Evolutionary conservation across 441 rosid genomes (phyloP).

Genomic region (Melianthus villosus): DNA sequence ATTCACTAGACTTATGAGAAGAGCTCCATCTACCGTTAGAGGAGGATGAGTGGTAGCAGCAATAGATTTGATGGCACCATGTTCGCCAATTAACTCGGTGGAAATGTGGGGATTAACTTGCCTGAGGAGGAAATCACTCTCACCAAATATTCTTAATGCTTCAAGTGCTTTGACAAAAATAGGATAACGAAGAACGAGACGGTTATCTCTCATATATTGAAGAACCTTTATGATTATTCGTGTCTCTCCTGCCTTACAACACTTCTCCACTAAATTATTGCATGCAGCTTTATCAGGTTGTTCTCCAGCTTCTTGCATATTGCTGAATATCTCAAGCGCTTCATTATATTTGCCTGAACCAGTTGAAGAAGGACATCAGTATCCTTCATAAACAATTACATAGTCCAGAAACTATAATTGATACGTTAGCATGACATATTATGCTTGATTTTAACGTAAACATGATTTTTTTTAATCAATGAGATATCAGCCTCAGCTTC

Average conservation of each 20-base stretch:
- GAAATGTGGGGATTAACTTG: conserved; percentile 58
- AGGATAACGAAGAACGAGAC: conserved; percentile 46
- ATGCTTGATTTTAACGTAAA: no score
- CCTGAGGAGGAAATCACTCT: conserved; percentile 38
- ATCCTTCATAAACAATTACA: conserved; percentile 5
- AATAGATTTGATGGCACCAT: conserved; percentile 7
- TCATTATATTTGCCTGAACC: conserved; percentile 48
- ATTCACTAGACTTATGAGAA: conserved; percentile 35
- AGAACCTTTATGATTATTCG: conserved; percentile 31
- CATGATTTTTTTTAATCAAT: no score
- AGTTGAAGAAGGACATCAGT: conserved; percentile 7
- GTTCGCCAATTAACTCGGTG: conserved; percentile 13
- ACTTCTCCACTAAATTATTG: conserved; percentile 56
- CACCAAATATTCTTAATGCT: conserved; percentile 28
- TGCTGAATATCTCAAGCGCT: conserved; percentile 51
- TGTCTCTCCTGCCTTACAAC: conserved; percentile 37
- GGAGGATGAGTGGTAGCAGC: conserved; percentile 13
- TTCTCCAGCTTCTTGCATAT: conserved; percentile 67
- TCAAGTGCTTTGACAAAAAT: conserved; percentile 37
- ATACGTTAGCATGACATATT: no score
- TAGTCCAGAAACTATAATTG: conserved; percentile 5
- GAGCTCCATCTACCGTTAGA: conserved; percentile 19
- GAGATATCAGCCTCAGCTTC: no score
- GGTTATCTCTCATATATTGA: conserved; percentile 40
- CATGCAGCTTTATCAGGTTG: conserved; percentile 83